These are phyloP conservation scores for Boletus coccyginus DNA, from an alignment of 768 basidiomycete genomes.

Conservation along the genomic window DNA sequence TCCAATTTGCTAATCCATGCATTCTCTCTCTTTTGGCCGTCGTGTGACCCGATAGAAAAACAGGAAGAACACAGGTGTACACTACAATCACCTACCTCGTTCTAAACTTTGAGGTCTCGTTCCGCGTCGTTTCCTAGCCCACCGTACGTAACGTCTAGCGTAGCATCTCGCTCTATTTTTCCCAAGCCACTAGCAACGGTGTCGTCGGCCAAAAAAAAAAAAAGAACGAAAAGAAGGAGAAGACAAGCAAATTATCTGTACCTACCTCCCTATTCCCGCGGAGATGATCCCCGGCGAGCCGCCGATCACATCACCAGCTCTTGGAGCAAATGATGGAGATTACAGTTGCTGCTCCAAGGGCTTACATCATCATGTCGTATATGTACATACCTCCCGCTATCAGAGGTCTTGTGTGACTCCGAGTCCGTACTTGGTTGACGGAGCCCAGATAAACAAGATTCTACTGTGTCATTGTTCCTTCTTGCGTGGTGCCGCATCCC, in stretches of 20 bases:
- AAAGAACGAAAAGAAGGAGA: neutral
- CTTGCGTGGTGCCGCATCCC: too few species aligned
- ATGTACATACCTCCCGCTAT: too few species aligned
- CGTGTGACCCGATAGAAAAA: neutral
- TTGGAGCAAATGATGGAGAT: conserved; percentile 17
- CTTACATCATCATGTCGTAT: too few species aligned
- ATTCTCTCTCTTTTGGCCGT: neutral
- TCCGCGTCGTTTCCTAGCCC: neutral
- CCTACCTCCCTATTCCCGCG: conserved; percentile 11
- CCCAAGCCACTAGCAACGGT: neutral
- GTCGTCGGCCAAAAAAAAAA: neutral
- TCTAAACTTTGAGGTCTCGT: neutral
- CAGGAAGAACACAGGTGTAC: conserved; percentile 1
- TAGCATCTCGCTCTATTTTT: neutral
- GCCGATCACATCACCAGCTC: conserved; percentile 18
- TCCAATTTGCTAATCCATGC: conserved; percentile 11
- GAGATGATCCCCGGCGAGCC: conserved; percentile 8
- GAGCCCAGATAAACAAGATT: too few species aligned
- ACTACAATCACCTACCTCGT: neutral
- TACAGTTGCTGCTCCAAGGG: too few species aligned
- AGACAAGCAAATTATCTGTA: neutral
- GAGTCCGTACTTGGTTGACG: too few species aligned
- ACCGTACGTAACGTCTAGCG: neutral
- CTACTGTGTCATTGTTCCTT: too few species aligned
- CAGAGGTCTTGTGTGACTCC: too few species aligned